Evolutionary conservation across 108 stramenopile genomes (phyloP).

Genomic region (Craspedostauros australis): DNA sequence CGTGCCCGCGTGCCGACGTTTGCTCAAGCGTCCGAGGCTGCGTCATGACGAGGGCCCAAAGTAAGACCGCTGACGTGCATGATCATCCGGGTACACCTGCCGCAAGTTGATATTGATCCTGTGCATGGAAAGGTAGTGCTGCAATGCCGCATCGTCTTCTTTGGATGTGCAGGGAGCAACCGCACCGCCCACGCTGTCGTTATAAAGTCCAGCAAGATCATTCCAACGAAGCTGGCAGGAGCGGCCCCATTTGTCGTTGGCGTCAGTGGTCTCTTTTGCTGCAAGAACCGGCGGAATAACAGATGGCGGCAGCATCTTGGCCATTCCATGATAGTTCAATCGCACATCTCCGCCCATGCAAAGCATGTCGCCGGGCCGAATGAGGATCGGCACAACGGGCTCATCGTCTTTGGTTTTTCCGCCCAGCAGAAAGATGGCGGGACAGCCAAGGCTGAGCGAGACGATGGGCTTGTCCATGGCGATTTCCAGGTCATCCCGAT

Average conservation of each 20-base stretch:
- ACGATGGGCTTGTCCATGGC: conserved; percentile 58
- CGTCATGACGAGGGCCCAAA: too few relatives aligned
- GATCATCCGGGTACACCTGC: conserved; percentile 42
- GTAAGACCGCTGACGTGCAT: too few relatives aligned
- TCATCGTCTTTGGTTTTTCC: conserved; percentile 44
- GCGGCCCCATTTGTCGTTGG: too few relatives aligned
- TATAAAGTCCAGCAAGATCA: too few relatives aligned
- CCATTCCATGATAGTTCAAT: conserved; percentile 61
- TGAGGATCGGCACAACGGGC: conserved; percentile 45
- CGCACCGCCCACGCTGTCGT: not conserved
- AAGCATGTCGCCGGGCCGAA: conserved; percentile 65
- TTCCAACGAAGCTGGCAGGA: too few relatives aligned
- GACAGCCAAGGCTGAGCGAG: conserved; percentile 45
- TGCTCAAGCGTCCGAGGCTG: too few relatives aligned
- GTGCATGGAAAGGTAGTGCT: conserved; percentile 30
- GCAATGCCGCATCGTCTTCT: conserved; percentile 19
- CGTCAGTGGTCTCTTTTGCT: not conserved
- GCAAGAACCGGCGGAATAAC: too few relatives aligned
- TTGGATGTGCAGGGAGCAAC: not conserved
- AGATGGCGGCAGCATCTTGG: conserved; percentile 40
- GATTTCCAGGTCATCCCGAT: conserved; percentile 57
- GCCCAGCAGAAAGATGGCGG: conserved; percentile 58
- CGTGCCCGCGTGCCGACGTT: too few relatives aligned
- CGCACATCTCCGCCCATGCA: conserved; percentile 47
- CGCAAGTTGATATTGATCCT: conserved; percentile 71